Evolutionary conservation across 139 green algal species (phyloP).

Genomic region (Micractinium conductrix): DNA sequence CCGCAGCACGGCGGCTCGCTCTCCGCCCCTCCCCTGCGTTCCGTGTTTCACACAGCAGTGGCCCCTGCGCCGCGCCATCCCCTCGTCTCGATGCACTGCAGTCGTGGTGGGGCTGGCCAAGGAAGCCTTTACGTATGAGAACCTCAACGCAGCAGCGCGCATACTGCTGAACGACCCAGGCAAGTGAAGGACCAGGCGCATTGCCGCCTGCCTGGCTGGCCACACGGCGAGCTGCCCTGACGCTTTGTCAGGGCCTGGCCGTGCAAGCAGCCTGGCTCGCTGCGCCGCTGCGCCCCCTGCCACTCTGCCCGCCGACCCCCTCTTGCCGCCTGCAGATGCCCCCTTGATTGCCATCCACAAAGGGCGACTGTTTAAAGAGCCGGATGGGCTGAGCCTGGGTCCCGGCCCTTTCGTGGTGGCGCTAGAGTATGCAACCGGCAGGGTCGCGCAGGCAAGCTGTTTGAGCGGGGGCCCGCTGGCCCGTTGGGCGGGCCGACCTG

Average conservation of each 20-base stretch:
- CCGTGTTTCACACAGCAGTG: too few species aligned
- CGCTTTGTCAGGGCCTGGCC: too few species aligned
- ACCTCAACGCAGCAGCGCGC: conserved; percentile 45
- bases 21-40: too few species aligned
- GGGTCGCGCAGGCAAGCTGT: conserved; percentile 3
- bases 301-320: background rate
- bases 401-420: conserved; percentile 51
- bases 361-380: conserved; percentile 26
- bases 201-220: too few species aligned
- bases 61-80: too few species aligned
- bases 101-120: conserved; percentile 50
- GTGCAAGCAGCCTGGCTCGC: background rate
- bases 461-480: background rate
- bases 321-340: background rate
- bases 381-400: conserved; percentile 48
- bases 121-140: conserved; percentile 44
- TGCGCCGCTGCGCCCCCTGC: too few species aligned
- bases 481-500: too few species aligned
- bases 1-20: too few species aligned
- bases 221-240: too few species aligned
- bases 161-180: conserved; percentile 38
- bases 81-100: too few species aligned
- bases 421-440: conserved; percentile 27
- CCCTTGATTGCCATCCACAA: conserved; percentile 51
- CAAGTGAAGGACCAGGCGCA: background rate